These are phyloP conservation scores for Gymnopus androsaceus DNA, from an alignment of 1,284 basidiomycete species.

Conservation along the genomic window DNA sequence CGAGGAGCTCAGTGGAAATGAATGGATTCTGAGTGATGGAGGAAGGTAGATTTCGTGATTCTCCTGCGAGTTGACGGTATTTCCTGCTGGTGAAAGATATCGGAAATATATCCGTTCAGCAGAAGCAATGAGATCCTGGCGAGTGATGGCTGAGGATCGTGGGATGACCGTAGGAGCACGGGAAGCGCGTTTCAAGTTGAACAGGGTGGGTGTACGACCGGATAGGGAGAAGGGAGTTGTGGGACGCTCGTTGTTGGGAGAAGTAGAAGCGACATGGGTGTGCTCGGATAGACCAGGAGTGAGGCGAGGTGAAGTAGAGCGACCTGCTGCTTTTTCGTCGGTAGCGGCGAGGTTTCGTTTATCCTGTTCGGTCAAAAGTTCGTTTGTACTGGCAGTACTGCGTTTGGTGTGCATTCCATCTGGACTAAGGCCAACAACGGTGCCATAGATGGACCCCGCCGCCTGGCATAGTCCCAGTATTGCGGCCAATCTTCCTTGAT, in stretches of 20 bases:
- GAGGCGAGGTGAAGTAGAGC: slow-evolving; percentile 54
- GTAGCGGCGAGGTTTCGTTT: slow-evolving; percentile 54
- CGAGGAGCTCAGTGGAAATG: slow-evolving; percentile 70
- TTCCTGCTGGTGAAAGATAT: slow-evolving; percentile 79
- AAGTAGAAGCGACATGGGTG: slow-evolving; percentile 49
- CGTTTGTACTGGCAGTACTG: slow-evolving; percentile 73
- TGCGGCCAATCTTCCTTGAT: slow-evolving; percentile 98
- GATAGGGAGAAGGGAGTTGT: slow-evolving; percentile 79
- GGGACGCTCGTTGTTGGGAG: slow-evolving; percentile 56
- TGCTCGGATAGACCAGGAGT: slow-evolving; percentile 46
- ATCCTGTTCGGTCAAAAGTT: slow-evolving; percentile 66
- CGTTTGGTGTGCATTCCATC: slow-evolving; percentile 57
- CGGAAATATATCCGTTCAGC: slow-evolving; percentile 95
- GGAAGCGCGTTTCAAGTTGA: slow-evolving; percentile 71
- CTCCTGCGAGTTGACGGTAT: slow-evolving; percentile 64
- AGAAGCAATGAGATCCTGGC: slow-evolving; percentile 86
- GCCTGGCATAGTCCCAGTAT: slow-evolving; percentile 89
- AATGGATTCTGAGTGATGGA: slow-evolving; percentile 78
- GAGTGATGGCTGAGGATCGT: slow-evolving; percentile 87
- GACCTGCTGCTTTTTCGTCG: slow-evolving; percentile 46
- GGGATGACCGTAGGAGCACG: slow-evolving; percentile 87
- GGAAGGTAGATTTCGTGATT: slow-evolving; percentile 96
- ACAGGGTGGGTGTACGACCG: slow-evolving; percentile 70
- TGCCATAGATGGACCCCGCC: slow-evolving; percentile 90
- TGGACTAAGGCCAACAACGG: slow-evolving; percentile 78